Conservation (phyloP, 805 yeast species). For the Jamesozyma jinghongensis region DNA sequence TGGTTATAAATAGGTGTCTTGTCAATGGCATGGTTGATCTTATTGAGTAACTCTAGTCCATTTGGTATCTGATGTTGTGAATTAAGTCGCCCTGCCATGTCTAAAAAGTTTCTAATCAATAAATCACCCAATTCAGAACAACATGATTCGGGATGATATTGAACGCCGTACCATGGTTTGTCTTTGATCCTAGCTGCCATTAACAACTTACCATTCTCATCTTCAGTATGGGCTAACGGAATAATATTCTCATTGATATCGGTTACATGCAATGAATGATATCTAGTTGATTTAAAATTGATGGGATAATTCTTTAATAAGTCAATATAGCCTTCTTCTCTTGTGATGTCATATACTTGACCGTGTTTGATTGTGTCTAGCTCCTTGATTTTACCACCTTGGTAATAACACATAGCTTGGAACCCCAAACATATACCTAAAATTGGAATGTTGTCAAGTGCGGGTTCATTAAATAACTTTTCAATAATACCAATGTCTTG, state of each 20-base stretch:
- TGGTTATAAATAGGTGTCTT: conserved; percentile 17
- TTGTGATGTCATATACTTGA: conserved; percentile 50
- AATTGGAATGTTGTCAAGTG: conserved; percentile 42
- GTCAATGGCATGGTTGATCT: conserved; percentile 19
- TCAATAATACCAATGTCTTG: conserved; percentile 69
- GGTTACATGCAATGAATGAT: conserved; percentile 69
- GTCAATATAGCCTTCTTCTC: conserved; percentile 12
- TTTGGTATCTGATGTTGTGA: no score
- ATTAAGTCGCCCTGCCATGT: conserved; percentile 11
- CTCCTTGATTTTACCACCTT: conserved; percentile 48
- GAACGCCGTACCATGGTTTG: conserved; percentile 83
- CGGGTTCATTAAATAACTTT: conserved; percentile 36
- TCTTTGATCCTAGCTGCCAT: conserved; percentile 70
- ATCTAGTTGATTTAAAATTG: conserved; percentile 63
- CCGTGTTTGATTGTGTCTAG: conserved; percentile 72
- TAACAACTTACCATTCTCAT: conserved; percentile 37
- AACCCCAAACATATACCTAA: conserved; percentile 92
- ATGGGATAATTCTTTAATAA: conserved; percentile 37
- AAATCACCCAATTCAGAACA: conserved; percentile 62
- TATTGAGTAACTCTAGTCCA: background rate
- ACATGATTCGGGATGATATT: conserved; percentile 94
- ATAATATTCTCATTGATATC: conserved; percentile 28
- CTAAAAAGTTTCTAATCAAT: conserved; percentile 50
- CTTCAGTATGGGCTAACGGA: conserved; percentile 56
- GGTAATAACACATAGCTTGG: conserved; percentile 63